A percentile compares a stretch with the other conserved stretches of the same genome.
Conservation (phyloP, 2,329 filamentous ascomycete species). For the Fusarium protoensiforme region DNA sequence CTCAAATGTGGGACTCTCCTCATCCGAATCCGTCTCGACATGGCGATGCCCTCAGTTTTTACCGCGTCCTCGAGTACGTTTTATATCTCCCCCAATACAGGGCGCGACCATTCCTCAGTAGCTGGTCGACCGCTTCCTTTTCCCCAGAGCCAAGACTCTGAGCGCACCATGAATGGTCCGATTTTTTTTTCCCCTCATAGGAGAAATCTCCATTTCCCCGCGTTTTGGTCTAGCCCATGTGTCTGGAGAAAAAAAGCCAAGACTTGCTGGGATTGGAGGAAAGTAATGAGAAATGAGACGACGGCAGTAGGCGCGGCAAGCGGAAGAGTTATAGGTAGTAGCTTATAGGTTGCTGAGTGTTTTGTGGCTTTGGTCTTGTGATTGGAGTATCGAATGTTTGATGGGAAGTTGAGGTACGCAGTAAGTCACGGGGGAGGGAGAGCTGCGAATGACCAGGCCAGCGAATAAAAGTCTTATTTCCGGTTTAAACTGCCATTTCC, state of each 20-base stretch:
- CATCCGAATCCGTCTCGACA: constrained; percentile 1
- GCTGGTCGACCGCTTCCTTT: not conserved
- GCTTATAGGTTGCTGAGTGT: constrained; percentile 5
- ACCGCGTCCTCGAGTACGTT: constrained; percentile 21
- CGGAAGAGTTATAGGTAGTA: constrained; percentile 3
- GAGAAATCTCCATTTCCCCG: constrained; percentile 40
- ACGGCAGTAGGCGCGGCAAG: constrained; percentile 19
- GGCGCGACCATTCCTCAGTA: not conserved
- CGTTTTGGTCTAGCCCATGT: constrained; percentile 27
- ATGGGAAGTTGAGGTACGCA: not conserved
- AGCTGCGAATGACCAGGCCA: not conserved
- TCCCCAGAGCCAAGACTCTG: constrained; percentile 29
- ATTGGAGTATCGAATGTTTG: constrained; percentile 12
- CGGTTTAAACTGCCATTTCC: not conserved
- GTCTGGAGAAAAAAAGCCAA: not conserved
- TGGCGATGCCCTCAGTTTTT: constrained; percentile 32
- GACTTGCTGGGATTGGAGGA: constrained; percentile 1
- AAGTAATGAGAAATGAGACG: not conserved
- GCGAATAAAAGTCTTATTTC: not conserved
- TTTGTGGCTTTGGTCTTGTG: not conserved
- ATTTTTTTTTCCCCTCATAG: constrained; percentile 31
- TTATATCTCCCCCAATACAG: constrained; percentile 5
- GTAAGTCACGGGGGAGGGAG: not conserved
- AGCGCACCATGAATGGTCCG: constrained; percentile 38
- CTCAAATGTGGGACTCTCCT: constrained; percentile 31